Conservation (phyloP, 441 rosid species). For the Adansonia madagascariensis region DNA sequence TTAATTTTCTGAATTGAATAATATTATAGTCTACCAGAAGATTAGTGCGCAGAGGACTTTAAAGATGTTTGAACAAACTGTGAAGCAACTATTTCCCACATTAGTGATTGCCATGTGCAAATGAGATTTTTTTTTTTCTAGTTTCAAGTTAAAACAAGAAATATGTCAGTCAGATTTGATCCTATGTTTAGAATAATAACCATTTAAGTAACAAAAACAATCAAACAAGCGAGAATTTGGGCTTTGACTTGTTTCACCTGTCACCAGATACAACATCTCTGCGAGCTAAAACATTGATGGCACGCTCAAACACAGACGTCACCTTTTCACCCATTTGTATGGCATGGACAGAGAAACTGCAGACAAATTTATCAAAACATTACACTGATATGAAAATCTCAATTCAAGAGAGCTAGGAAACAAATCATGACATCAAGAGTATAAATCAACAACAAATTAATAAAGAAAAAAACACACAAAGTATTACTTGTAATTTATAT, state of each 20-base stretch:
- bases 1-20: background rate
- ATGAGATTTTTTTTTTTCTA: too few species aligned
- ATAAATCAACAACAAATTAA: constrained; percentile 22
- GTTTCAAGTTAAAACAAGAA: background rate
- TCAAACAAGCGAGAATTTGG: background rate
- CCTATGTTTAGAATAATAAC: constrained; percentile 14
- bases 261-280: constrained; percentile 66
- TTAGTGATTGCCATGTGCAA: background rate
- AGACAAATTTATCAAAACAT: constrained; percentile 26
- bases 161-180: background rate
- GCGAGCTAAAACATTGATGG: constrained; percentile 77
- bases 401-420: constrained; percentile 23
- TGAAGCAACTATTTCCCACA: background rate
- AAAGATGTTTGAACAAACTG: background rate
- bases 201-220: constrained; percentile 21
- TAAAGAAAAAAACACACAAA: constrained; percentile 13
- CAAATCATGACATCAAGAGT: constrained; percentile 3
- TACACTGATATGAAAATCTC: constrained; percentile 20
- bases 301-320: constrained; percentile 81
- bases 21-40: background rate
- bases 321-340: constrained; percentile 94
- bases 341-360: constrained; percentile 93
- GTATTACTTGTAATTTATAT: constrained; percentile 83
- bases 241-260: constrained; percentile 49
- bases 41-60: background rate